These are phyloP conservation scores for Porphyrellus cyaneotinctus DNA, from an alignment of 768 basidiomycete species.

Conservation along the genomic window DNA sequence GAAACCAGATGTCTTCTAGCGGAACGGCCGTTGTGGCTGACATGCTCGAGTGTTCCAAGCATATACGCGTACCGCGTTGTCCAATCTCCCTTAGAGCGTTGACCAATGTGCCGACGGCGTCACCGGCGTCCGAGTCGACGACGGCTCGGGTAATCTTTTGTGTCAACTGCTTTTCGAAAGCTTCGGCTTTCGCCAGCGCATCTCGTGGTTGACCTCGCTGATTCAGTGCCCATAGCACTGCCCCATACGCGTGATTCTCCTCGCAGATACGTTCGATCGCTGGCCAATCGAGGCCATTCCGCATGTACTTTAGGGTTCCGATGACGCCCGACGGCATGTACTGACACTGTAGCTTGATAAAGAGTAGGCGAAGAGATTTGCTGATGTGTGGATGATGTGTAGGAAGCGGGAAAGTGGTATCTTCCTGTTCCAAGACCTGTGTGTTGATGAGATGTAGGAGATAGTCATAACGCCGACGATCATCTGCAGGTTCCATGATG, in stretches of 20 bases:
- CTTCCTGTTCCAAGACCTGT: constrained; percentile 40
- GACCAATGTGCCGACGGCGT: constrained; percentile 34
- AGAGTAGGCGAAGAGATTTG: constrained; percentile 50
- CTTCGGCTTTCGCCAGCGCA: constrained; percentile 65
- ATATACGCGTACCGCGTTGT: constrained; percentile 60
- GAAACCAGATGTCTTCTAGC: constrained; percentile 88
- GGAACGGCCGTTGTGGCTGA: constrained; percentile 39
- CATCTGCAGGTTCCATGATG: constrained; percentile 40
- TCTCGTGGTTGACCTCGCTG: constrained; percentile 55
- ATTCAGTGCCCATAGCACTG: constrained; percentile 78
- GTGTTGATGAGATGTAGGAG: constrained; percentile 66
- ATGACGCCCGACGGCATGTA: constrained; percentile 65
- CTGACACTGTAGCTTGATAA: constrained; percentile 70
- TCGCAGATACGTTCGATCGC: constrained; percentile 64
- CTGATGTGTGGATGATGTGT: constrained; percentile 45
- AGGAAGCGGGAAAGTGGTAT: constrained; percentile 17
- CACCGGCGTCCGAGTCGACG: constrained; percentile 14
- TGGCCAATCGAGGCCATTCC: constrained; percentile 51
- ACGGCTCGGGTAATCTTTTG: constrained; percentile 41
- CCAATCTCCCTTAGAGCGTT: constrained; percentile 56
- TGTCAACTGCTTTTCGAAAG: constrained; percentile 51
- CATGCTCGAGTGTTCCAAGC: constrained; percentile 58
- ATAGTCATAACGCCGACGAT: constrained; percentile 67
- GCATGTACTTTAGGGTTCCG: constrained; percentile 50
- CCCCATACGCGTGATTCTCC: constrained; percentile 59